Evolutionary conservation across 2,329 filamentous ascomycete genomes (phyloP).

Genomic region (Massarina eburnea): DNA sequence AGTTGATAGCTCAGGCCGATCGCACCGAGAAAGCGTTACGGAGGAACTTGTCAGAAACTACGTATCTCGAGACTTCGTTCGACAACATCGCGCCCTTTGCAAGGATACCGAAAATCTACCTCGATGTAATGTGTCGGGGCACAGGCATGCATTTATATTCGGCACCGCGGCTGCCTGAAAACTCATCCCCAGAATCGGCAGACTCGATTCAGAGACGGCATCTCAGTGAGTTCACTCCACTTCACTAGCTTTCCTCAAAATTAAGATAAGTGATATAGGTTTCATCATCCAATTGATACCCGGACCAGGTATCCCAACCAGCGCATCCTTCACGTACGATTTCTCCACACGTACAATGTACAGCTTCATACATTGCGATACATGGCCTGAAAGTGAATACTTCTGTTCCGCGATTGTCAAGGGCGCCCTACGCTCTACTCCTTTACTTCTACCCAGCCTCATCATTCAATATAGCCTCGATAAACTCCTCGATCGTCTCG

Average conservation of each 20-base stretch:
- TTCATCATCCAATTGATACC: constrained; percentile 16
- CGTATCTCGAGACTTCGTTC: neutral
- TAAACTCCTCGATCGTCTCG: neutral
- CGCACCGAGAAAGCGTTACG: too few relatives aligned
- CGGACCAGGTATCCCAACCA: constrained; percentile 1
- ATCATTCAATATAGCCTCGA: constrained; percentile 12
- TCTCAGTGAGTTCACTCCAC: constrained; percentile 7
- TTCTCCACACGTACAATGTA: constrained; percentile 18
- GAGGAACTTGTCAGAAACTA: neutral
- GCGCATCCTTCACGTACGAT: constrained; percentile 21
- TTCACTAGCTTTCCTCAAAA: neutral
- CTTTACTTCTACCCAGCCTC: constrained; percentile 14
- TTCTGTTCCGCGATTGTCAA: constrained; percentile 1
- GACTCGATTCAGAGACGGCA: constrained; percentile 4
- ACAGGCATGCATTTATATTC: constrained; percentile 6
- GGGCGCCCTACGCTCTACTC: neutral
- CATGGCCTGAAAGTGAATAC: constrained; percentile 1
- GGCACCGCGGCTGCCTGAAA: constrained; percentile 3
- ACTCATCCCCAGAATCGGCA: neutral
- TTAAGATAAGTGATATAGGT: constrained; percentile 4
- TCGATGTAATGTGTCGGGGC: constrained; percentile 3
- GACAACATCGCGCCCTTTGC: constrained; percentile 14
- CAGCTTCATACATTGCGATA: constrained; percentile 16
- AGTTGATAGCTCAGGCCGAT: too few relatives aligned
- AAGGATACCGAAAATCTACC: constrained; percentile 8